Evolutionary conservation across 305 asterid species (phyloP).

Genomic region (Rubia balearica): DNA sequence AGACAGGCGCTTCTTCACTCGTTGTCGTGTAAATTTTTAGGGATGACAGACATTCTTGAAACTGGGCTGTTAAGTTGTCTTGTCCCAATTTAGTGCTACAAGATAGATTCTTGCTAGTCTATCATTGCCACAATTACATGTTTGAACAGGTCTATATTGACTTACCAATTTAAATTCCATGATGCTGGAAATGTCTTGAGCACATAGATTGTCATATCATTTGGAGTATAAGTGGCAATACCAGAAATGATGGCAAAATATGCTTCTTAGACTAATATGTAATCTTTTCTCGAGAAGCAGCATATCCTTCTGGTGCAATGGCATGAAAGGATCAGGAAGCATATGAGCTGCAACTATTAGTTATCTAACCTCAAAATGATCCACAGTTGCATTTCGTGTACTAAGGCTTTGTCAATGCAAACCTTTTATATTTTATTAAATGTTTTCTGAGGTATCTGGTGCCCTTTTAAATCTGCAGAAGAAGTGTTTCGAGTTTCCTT

Average conservation of each 20-base stretch:
- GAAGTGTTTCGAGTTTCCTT: constrained; percentile 69
- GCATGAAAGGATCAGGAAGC: background rate
- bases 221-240: background rate
- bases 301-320: background rate
- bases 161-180: too few relatives aligned
- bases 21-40: background rate
- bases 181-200: background rate
- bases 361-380: background rate
- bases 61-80: background rate
- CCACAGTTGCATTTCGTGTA: too few relatives aligned
- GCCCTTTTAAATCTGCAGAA: constrained; percentile 37
- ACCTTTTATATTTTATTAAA: background rate
- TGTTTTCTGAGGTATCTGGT: background rate
- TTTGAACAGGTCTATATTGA: too few relatives aligned
- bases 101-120: background rate
- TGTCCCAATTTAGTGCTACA: background rate
- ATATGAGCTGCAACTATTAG: background rate
- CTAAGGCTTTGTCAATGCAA: background rate
- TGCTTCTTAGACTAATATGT: too few relatives aligned
- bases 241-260: background rate
- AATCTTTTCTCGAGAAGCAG: too few relatives aligned
- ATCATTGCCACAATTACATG: too few relatives aligned
- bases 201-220: background rate
- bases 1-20: background rate
- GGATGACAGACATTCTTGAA: background rate